Base-by-base conservation (phyloP, 495 filamentous ascomycete genomes). In the Xylaria curta region DNA sequence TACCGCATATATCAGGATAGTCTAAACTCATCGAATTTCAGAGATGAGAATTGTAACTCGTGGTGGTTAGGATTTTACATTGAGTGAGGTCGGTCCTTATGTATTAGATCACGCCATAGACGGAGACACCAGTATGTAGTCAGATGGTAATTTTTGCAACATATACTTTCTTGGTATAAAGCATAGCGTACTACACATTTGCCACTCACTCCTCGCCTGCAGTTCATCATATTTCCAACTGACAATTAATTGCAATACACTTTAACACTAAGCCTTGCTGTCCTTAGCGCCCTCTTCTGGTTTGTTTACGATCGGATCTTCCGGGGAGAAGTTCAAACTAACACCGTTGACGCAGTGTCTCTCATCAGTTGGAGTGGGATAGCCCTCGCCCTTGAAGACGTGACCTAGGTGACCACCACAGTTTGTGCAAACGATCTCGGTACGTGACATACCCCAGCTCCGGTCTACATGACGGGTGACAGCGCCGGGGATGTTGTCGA, bases 371-470 rank as follows among this genome's bases (percentile, higher is more conserved):
- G 96, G 94, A 21, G 93, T 98, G 12, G 85, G 79, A 81, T 90
- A 97, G 49, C 94, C 94, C 81, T 99, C 96, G 9, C 96, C 96
- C 85, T 97, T 97, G 78, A 99, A 99, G 46, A 98, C 94, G 85
- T 99, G 96, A 31, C 96, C 96, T 65, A 99, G 81, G 85, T 99
- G 96, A 4, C 96, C 96, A 5, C 96, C 96, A 76, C 96, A 99
- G 81, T 95, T 96, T 66, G 86, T 87, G 83, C 96, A 99, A 54
- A 94, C 90, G 77, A 99, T 98, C 86, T 99, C 96, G 58, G 89
- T 97, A 68, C 96, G 85, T 74, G 85, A 79, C 93, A 97, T 97
- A 38, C 96, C 96, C 68, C 92, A 88, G 0, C 89, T 83, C 65
- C 80, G 84, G 80, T 99, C 96, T 70, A 88, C 88, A 77, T 94